phyloP scores from a whole-genome alignment of 805 yeast species.

The Wickerhamiella dianesei region DNA sequence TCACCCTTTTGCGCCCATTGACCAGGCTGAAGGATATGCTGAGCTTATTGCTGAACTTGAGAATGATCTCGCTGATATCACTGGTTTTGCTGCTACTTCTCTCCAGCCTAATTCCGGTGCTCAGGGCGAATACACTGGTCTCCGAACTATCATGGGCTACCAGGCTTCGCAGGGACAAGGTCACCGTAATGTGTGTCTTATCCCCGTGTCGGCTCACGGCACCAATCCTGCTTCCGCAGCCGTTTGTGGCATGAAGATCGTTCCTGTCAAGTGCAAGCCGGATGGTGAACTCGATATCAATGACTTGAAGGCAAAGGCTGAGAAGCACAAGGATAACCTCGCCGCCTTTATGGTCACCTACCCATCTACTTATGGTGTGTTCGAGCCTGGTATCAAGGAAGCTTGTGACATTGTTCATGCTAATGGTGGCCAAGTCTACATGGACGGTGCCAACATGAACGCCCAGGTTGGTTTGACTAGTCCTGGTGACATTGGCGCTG shows the following conservation, averaged over 20 bases:
- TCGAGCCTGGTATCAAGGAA: slow-evolving; percentile 76
- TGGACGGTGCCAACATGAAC: slow-evolving; percentile 99
- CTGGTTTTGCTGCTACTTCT: slow-evolving; percentile 85
- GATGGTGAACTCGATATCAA: slow-evolving; percentile 77
- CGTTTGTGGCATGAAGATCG: slow-evolving; percentile 90
- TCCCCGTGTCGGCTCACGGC: slow-evolving; percentile 96
- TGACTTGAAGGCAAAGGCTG: slow-evolving; percentile 64
- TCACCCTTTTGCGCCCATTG: slow-evolving; percentile 85
- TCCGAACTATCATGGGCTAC: slow-evolving; percentile 71
- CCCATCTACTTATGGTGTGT: slow-evolving; percentile 93
- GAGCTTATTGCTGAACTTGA: slow-evolving; percentile 67
- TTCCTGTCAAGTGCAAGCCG: slow-evolving; percentile 72
- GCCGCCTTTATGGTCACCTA: slow-evolving; percentile 95
- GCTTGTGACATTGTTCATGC: slow-evolving; percentile 79
- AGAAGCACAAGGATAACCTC: slow-evolving; percentile 48
- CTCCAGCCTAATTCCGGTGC: slow-evolving; percentile 97
- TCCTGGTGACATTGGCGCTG: slow-evolving; percentile 96
- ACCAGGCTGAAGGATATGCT: slow-evolving; percentile 80
- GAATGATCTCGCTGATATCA: slow-evolving; percentile 73
- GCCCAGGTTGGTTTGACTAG: slow-evolving; percentile 97
- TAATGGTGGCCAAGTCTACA: slow-evolving; percentile 88
- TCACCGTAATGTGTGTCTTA: slow-evolving; percentile 72
- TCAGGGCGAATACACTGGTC: slow-evolving; percentile 94
- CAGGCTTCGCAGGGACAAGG: slow-evolving; percentile 56
- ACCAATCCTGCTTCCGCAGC: slow-evolving; percentile 98